phyloP scores from a whole-genome alignment of 768 basidiomycete genomes.

The Termitomyces sp. region DNA sequence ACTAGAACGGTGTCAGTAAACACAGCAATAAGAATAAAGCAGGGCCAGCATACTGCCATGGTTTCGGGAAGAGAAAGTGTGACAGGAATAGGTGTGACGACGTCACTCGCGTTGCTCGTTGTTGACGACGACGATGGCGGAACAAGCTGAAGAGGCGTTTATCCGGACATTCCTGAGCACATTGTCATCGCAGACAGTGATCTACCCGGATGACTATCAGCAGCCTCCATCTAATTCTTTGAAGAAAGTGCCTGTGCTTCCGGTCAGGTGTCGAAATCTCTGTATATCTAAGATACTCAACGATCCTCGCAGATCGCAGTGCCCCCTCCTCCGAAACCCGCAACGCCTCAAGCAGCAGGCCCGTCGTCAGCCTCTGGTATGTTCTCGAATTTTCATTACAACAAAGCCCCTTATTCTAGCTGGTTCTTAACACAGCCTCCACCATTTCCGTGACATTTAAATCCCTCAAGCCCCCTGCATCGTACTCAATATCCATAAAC shows the following conservation, averaged over 20 bases:
- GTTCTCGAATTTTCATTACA: conserved; percentile 3
- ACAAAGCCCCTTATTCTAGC: too few relatives aligned
- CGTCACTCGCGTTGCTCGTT: neutral
- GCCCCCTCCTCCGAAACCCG: conserved; percentile 46
- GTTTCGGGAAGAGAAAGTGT: conserved; percentile 7
- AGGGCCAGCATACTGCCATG: conserved; percentile 34
- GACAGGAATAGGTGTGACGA: conserved; percentile 5
- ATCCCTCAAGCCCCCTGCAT: conserved; percentile 82
- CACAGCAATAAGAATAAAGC: neutral
- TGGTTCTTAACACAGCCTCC: conserved; percentile 37
- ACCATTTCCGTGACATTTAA: conserved; percentile 76
- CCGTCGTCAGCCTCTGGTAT: conserved; percentile 30
- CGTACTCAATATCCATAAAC: conserved; percentile 69
- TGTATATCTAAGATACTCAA: conserved; percentile 2
- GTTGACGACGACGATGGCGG: conserved; percentile 29
- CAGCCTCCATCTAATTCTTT: conserved; percentile 63
- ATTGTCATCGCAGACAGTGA: conserved; percentile 63
- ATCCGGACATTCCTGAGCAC: conserved; percentile 63
- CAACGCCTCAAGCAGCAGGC: conserved; percentile 23
- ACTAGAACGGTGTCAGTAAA: conserved; percentile 23
- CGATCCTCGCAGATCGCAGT: conserved; percentile 8
- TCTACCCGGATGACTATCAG: conserved; percentile 73
- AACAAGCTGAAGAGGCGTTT: conserved; percentile 64
- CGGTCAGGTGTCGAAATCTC: conserved; percentile 38
- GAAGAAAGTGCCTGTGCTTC: conserved; percentile 66